Base-by-base conservation (phyloP, 139 green algal species). In the Haematococcus lacustris region DNA sequence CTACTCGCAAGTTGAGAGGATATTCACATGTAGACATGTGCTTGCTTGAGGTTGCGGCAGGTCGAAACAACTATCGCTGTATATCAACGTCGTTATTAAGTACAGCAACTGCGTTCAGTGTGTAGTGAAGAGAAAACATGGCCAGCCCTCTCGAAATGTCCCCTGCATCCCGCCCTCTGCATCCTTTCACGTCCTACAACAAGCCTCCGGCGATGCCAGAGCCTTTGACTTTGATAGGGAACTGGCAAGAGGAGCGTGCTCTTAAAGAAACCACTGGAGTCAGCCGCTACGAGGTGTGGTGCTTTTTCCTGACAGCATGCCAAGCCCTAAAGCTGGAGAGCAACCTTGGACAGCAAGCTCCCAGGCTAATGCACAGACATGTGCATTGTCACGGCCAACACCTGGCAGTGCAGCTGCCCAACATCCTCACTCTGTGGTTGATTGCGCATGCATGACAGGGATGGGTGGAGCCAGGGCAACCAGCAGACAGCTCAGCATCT, bases 231-330 rank as follows among this genome's bases (percentile, higher is more conserved):
- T 34, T 72, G 6, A 25, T 72, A 43, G 67, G 67, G 7, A 72
- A 72, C 67, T 72, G 67, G 67, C 43, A 65, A 30, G 67, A 72
- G 67, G 67, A 72, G 67, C 41, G 47, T 6, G 43, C 47, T 34
- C 6, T 47, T 2, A 50, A 64, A 32, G 67, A 72, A n/a, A 7
- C 47, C 3, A 72, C 67, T 13, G 66, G 66, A 5, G 5, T 38
- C 28, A 35, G 28, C 39, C 30, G 40, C 6, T 71, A 60, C 40
- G 66, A 71, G 38, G 63, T 66, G n/a, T n/a, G n/a, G 39, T 17
- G 4, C 60, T 57, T 57, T 57, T 57, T 57, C 17, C 47, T n/a
- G 47, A 57, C 47, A n/a, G 21, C 13, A 13, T 13, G 47, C 17
- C 47, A 57, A 57, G 17, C 47, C 13, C 21, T n/a, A 57, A 13